Evolutionary conservation across 495 filamentous ascomycete species (phyloP), one percentile per base, ranked within the genome.

Genomic region (Neurospora sp.): DNA sequence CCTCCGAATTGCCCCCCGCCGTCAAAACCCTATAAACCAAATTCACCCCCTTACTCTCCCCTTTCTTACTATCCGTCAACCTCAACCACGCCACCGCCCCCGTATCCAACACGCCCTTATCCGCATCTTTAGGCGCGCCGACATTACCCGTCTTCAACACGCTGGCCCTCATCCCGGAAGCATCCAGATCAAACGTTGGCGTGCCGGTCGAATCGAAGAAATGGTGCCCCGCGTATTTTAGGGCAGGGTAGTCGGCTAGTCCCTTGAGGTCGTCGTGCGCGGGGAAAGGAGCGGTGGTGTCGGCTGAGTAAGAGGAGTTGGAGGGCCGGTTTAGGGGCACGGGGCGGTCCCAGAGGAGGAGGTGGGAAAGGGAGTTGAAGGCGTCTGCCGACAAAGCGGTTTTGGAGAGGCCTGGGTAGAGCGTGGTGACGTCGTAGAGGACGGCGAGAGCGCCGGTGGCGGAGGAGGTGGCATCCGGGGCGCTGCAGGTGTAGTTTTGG

Each of bases 401-500:
- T 31, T 69, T 69, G 3, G 76, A 71, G 4, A 82, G 74, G 44
- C 85, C 78, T 38, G 79, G 83, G 79, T 90, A 78, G 75, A 90
- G 73, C 0, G 53, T 16, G 0, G 85, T 86, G 35, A 84, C 84
- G 70, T 92, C 89, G 80, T 89, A 91, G 42, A 93, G 87, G 4
- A 88, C 88, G 14, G 92, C 92, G 20, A 89, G 81, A 37, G 91
- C 91, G 35, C 92, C 92, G 44, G 80, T 78, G 37, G 87, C 79
- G 2, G 74, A 72, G 5, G 87, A 80, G 16, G 74, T 59, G 20
- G 77, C 72, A 2, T 73, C 69, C 18, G 69, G 27, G 8, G 46
- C 39, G 70, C 74, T 20, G 78, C 92, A 94, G 37, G 88, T 91
- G 83, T 94, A 94, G 83, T 94, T 94, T 76, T 94, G 92, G 73